Conservation (phyloP, 768 basidiomycete species). For the Leccinum ochraceum region DNA sequence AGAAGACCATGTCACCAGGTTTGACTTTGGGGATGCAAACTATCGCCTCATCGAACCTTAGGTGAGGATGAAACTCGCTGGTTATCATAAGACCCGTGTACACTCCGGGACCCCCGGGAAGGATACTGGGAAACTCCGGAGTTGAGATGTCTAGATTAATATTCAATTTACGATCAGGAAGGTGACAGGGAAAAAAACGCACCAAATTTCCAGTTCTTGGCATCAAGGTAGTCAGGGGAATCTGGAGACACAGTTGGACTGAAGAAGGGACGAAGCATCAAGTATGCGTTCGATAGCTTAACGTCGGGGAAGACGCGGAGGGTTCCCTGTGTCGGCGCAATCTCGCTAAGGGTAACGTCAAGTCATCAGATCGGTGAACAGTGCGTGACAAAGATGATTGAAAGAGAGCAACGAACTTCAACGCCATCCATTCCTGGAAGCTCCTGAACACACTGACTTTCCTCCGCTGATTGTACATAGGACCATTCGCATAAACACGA, state of each 20-base stretch:
- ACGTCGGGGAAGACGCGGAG: conserved; percentile 67
- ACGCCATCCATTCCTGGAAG: conserved; percentile 75
- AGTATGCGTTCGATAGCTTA: conserved; percentile 54
- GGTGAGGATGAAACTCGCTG: too few species aligned
- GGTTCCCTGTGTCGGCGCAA: conserved; percentile 52
- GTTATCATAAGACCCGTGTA: too few species aligned
- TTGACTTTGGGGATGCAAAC: too few species aligned
- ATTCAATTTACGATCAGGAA: conserved; percentile 19
- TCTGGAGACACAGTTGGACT: conserved; percentile 42
- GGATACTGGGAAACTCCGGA: conserved; percentile 38
- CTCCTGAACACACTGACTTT: conserved; percentile 58
- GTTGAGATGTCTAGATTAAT: conserved; percentile 42
- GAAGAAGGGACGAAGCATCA: conserved; percentile 58
- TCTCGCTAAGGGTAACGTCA: conserved; percentile 44
- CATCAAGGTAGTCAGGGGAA: conserved; percentile 43
- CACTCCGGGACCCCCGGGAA: too few species aligned
- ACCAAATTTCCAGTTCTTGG: conserved; percentile 57
- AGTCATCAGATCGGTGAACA: background rate
- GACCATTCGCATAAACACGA: too few species aligned
- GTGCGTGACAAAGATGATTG: background rate
- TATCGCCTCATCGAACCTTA: too few species aligned
- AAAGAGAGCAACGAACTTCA: conserved; percentile 45
- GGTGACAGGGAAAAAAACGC: conserved; percentile 14
- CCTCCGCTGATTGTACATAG: conserved; percentile 34
- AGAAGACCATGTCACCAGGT: too few species aligned